A percentile compares a stretch with the other conserved stretches of the same genome.
Evolutionary conservation across 371 early-diverging fungal genomes (phyloP).

Genomic region (Rhizomucor pusillus): DNA sequence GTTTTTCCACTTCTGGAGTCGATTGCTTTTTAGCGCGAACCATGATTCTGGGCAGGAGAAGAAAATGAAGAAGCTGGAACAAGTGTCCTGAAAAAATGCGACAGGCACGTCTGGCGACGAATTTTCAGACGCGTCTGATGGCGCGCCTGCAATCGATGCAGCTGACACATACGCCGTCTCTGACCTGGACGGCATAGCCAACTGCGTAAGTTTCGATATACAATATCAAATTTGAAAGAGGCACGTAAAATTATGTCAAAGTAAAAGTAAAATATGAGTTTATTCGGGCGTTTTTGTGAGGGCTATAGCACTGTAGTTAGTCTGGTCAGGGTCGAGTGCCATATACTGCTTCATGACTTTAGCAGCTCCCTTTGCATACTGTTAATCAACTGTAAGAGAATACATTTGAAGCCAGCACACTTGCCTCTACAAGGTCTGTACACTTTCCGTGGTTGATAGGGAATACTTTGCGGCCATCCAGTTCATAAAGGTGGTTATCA

Average conservation of each 20-base stretch:
- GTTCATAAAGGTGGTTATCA: constrained; percentile 78
- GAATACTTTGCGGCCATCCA: constrained; percentile 80
- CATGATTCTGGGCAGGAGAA: too few species aligned
- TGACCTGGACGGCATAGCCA: too few species aligned
- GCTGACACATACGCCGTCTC: too few species aligned
- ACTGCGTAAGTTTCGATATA: too few species aligned
- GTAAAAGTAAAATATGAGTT: too few species aligned
- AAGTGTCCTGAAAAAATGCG: too few species aligned
- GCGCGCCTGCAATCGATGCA: too few species aligned
- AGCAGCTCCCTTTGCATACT: constrained; percentile 54
- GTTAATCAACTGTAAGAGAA: constrained; percentile 5
- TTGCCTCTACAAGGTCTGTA: constrained; percentile 58
- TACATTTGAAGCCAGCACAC: background rate
- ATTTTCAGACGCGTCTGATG: too few species aligned
- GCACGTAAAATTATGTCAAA: too few species aligned
- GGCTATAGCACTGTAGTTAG: constrained; percentile 72
- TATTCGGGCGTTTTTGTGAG: constrained; percentile 26
- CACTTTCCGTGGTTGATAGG: constrained; percentile 85
- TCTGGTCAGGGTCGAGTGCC: constrained; percentile 64
- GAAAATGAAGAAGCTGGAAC: too few species aligned
- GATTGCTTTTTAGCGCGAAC: constrained; percentile 27
- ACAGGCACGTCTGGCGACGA: too few species aligned
- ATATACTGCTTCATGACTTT: constrained; percentile 71
- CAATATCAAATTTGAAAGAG: too few species aligned
- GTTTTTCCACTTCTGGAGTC: constrained; percentile 36